phyloP scores from a whole-genome alignment of 345 rosid species.

The Citrus australasica region DNA sequence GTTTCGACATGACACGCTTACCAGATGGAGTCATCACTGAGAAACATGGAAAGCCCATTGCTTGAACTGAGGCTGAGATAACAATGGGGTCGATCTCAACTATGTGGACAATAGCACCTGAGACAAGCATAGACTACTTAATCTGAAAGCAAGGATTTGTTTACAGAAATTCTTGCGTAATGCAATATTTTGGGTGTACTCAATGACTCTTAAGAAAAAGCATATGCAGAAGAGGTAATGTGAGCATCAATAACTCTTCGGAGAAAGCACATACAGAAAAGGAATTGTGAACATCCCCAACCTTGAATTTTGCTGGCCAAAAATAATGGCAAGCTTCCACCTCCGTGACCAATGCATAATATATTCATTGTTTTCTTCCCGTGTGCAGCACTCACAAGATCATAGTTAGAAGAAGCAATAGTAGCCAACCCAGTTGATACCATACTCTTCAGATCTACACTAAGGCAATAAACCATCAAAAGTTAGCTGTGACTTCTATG shows the following conservation, averaged over 20 bases:
- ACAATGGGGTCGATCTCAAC: constrained; percentile 89
- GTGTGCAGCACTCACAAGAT: constrained; percentile 43
- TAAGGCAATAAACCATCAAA: constrained; percentile 7
- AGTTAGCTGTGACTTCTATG: not conserved
- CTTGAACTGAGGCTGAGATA: constrained; percentile 63
- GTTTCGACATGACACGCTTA: constrained; percentile 39
- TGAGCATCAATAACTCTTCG: constrained; percentile 19
- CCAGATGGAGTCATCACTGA: constrained; percentile 46
- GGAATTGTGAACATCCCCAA: constrained; percentile 4
- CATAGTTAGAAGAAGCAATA: constrained; percentile 54
- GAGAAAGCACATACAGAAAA: not conserved
- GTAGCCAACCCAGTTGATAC: constrained; percentile 69
- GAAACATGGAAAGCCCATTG: constrained; percentile 92
- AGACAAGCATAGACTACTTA: not conserved
- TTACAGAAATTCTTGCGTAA: not conserved
- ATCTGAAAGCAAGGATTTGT: not conserved
- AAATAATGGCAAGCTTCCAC: constrained; percentile 87
- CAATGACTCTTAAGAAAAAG: not conserved
- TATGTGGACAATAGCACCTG: constrained; percentile 70
- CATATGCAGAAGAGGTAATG: not conserved
- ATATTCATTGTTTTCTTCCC: constrained; percentile 64
- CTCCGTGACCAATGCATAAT: constrained; percentile 91
- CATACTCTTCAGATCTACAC: constrained; percentile 89
- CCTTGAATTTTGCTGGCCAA: constrained; percentile 82
- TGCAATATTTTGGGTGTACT: not conserved